These are phyloP conservation scores for Sporothrix sp. DNA, from an alignment of 2,329 filamentous ascomycete genomes.

Conservation along the genomic window DNA sequence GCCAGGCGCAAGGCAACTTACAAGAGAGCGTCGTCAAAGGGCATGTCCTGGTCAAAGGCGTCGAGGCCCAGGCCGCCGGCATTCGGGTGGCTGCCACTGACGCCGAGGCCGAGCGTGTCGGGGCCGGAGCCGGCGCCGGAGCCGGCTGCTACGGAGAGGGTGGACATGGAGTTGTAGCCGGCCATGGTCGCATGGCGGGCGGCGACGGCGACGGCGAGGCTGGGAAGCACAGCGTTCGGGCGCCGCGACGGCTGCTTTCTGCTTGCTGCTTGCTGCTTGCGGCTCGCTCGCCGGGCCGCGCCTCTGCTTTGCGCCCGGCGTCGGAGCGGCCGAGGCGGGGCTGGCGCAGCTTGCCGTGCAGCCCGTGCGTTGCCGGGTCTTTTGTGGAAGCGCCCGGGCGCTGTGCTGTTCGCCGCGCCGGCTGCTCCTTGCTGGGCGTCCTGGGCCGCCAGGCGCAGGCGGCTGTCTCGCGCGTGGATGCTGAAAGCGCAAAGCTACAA, in stretches of 20 bases:
- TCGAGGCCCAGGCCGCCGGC: slow-evolving; percentile 33
- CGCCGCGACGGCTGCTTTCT: no score
- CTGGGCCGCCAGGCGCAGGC: no score
- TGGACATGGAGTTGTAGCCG: slow-evolving; percentile 47
- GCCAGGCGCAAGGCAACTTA: slow-evolving; percentile 27
- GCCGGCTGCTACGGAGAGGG: slow-evolving; percentile 36
- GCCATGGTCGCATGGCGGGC: slow-evolving; percentile 34
- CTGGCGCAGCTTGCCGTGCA: no score
- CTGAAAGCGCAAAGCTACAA: not conserved
- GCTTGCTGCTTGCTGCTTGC: no score
- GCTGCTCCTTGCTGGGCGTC: no score
- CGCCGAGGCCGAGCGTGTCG: slow-evolving; percentile 39
- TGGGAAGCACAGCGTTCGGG: not conserved
- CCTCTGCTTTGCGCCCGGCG: no score
- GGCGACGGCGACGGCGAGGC: not conserved
- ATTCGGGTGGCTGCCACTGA: slow-evolving; percentile 31
- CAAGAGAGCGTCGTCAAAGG: slow-evolving; percentile 49
- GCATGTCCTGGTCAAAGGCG: slow-evolving; percentile 41
- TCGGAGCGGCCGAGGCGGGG: no score
- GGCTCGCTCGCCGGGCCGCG: no score
- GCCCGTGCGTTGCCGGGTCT: no score
- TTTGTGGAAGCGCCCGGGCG: not conserved
- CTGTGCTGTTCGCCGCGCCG: not conserved
- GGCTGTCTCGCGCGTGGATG: no score
- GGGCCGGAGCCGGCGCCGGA: slow-evolving; percentile 32